phyloP scores from a whole-genome alignment of 2,329 filamentous ascomycete genomes.

The Verticillium nubilum region DNA sequence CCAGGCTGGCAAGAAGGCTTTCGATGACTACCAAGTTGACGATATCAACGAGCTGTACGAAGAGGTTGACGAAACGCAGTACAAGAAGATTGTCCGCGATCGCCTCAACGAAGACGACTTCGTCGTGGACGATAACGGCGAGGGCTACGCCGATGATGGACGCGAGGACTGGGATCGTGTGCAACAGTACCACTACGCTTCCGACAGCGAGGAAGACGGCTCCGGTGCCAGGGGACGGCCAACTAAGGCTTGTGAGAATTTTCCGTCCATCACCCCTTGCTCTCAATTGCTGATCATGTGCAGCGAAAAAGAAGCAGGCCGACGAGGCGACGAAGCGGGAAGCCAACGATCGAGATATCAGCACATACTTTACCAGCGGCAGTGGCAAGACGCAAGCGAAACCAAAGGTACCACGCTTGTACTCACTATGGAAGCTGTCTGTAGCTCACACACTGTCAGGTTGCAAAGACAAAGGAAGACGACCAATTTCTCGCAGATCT shows the following conservation, averaged over 20 bases:
- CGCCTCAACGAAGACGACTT: slow-evolving; percentile 94
- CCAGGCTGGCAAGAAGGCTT: slow-evolving; percentile 83
- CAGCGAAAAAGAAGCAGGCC: slow-evolving; percentile 82
- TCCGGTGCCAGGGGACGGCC: slow-evolving; percentile 34
- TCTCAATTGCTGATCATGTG: neutral
- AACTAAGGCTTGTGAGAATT: slow-evolving; percentile 43
- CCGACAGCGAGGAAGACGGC: slow-evolving; percentile 68
- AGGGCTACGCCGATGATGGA: slow-evolving; percentile 94
- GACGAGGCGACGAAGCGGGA: slow-evolving; percentile 82
- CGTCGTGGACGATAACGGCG: slow-evolving; percentile 96
- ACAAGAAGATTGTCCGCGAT: slow-evolving; percentile 90
- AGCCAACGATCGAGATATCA: slow-evolving; percentile 86
- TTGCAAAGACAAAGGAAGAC: slow-evolving; percentile 77
- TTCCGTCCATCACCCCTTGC: neutral
- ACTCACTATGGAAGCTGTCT: neutral
- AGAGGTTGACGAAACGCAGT: slow-evolving; percentile 92
- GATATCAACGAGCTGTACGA: slow-evolving; percentile 86
- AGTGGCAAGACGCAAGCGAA: slow-evolving; percentile 63
- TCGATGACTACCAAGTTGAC: slow-evolving; percentile 80
- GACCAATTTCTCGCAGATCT: slow-evolving; percentile 81
- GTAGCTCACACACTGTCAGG: slow-evolving; percentile 34
- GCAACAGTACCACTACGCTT: slow-evolving; percentile 57
- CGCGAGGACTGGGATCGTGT: slow-evolving; percentile 88
- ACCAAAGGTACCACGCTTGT: slow-evolving; percentile 59
- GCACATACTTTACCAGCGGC: slow-evolving; percentile 87